Conservation (phyloP, 2,329 filamentous ascomycete species). For the Phialophora verrucosa region DNA sequence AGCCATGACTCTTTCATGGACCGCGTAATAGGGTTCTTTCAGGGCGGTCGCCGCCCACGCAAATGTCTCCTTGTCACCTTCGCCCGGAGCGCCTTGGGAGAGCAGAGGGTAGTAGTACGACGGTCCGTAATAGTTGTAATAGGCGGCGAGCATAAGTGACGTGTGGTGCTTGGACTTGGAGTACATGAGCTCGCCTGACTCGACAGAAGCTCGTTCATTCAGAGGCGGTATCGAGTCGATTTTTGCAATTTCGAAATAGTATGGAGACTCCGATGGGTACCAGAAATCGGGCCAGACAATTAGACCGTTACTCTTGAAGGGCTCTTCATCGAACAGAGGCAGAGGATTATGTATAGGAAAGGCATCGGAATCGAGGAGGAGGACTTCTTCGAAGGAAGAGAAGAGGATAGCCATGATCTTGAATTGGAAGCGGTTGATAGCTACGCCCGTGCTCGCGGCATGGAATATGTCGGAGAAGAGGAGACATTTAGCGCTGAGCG, state of each 20-base stretch:
- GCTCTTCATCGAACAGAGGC: constrained; percentile 57
- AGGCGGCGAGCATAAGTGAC: constrained; percentile 54
- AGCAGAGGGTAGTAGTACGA: constrained; percentile 54
- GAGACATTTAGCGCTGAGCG: constrained; percentile 49
- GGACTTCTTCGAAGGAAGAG: constrained; percentile 63
- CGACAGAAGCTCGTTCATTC: constrained; percentile 46
- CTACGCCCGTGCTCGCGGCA: constrained; percentile 29
- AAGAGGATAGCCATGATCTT: constrained; percentile 64
- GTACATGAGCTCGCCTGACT: constrained; percentile 55
- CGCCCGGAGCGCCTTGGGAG: constrained; percentile 54
- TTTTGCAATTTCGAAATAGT: constrained; percentile 50
- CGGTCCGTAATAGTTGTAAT: constrained; percentile 58
- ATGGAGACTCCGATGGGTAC: constrained; percentile 51
- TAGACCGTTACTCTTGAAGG: constrained; percentile 59
- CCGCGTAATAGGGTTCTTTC: constrained; percentile 50
- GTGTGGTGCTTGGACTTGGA: constrained; percentile 51
- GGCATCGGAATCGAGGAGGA: constrained; percentile 65
- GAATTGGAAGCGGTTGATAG: constrained; percentile 54
- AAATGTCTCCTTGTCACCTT: constrained; percentile 61
- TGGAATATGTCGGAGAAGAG: constrained; percentile 42
- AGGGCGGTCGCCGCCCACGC: constrained; percentile 52
- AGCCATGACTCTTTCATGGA: constrained; percentile 44
- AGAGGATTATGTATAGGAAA: constrained; percentile 57
- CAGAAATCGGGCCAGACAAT: constrained; percentile 65
- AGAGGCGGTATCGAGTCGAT: constrained; percentile 45